Percentiles rank a stretch among this genome's conserved stretches.
Conservation (phyloP, 2,329 filamentous ascomycete species). For the Aspergillus sp. region DNA sequence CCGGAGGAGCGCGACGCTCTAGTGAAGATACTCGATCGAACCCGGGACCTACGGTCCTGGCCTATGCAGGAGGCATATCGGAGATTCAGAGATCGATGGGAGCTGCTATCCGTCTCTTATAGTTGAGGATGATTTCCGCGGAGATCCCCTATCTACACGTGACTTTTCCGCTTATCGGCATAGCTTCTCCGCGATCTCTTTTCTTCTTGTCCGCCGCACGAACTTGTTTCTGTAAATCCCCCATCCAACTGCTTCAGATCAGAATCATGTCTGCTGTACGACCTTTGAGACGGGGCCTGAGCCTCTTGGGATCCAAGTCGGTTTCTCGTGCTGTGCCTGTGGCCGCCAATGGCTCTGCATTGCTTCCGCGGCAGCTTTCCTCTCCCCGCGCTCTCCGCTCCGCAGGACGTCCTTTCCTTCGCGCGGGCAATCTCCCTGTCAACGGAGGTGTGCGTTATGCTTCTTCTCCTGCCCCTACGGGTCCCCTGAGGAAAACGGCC, state of each 20-base stretch:
- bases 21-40: too few relatives aligned
- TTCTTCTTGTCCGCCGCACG: not conserved
- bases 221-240: conserved; percentile 7
- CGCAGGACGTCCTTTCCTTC: conserved; percentile 7
- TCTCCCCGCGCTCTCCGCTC: conserved; percentile 26
- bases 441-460: conserved; percentile 28
- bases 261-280: conserved; percentile 28
- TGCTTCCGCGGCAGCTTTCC: conserved; percentile 28
- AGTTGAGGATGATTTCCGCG: conserved; percentile 7
- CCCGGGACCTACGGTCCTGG: too few relatives aligned
- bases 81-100: too few relatives aligned
- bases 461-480: conserved; percentile 23
- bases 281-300: conserved; percentile 27
- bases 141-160: conserved; percentile 35
- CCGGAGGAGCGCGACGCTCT: too few relatives aligned
- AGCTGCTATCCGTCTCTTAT: too few relatives aligned
- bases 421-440: conserved; percentile 7
- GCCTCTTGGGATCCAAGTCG: conserved; percentile 27
- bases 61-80: too few relatives aligned
- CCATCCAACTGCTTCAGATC: conserved; percentile 4
- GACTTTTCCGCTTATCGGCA: conserved; percentile 31
- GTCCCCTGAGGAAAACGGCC: conserved; percentile 54
- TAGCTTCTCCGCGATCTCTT: conserved; percentile 1
- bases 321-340: conserved; percentile 23
- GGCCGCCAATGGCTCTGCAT: conserved; percentile 30